A percentile compares a stretch with the other conserved stretches of the same genome.
phyloP scores from a whole-genome alignment of 805 yeast genomes.

The Grigorovia humatica region DNA sequence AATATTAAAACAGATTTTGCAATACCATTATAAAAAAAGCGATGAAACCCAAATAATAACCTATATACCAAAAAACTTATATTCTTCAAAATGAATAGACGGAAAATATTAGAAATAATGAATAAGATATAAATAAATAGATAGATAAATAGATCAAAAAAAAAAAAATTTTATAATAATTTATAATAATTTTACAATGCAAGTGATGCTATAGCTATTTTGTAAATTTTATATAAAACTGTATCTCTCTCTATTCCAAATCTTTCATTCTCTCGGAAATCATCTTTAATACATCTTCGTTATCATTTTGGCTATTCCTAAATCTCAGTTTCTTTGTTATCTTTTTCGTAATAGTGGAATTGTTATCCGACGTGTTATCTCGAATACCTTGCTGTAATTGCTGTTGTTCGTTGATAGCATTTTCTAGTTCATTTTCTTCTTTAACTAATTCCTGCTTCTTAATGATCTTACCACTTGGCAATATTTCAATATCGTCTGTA shows the following conservation, averaged over 20 bases:
- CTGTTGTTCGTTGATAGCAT: not conserved
- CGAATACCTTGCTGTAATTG: not conserved
- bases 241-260: conserved; percentile 19
- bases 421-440: not conserved
- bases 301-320: conserved; percentile 14
- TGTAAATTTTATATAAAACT: not conserved
- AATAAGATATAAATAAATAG: not conserved
- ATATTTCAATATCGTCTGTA: conserved; percentile 38
- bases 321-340: conserved; percentile 31
- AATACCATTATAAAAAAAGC: too few species aligned
- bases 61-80: too few species aligned
- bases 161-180: too few species aligned
- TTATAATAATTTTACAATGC: not conserved
- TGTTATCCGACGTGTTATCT: not conserved
- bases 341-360: conserved; percentile 6
- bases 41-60: too few species aligned
- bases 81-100: not conserved
- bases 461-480: conserved; percentile 67
- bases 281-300: conserved; percentile 44
- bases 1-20: too few species aligned
- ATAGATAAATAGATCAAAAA: not conserved
- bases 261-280: conserved; percentile 39
- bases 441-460: conserved; percentile 26
- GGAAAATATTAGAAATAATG: too few species aligned
- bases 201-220: not conserved